Evolutionary conservation across 2,329 filamentous ascomycete genomes (phyloP), one percentile per base, ranked within the genome.

Genomic region (Emergomyces pasteurianus): DNA sequence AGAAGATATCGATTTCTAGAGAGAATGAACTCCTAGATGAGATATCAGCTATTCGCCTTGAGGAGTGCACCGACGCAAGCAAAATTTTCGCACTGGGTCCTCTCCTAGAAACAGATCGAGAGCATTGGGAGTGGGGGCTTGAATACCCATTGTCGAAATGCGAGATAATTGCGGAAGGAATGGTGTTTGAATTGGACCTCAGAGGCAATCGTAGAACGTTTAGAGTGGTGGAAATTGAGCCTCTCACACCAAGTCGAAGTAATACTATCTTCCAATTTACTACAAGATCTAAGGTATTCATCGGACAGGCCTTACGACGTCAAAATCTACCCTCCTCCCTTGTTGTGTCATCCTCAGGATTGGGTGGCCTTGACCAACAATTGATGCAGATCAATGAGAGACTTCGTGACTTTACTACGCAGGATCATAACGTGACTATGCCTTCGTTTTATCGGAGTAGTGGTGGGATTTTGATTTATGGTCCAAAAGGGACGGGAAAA

Each of bases 401-500:
- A 58, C 79, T 95, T 28, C 70, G 73, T 28, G 78, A 79, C 62
- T 87, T 87, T 66, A 79, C 78, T 53, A 57, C 65, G 28, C 64
- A 67, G 43, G 61, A 64, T 18, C 69, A 66, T 38, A 67, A 63
- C 8, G 42, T 71, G 43, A 65, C 63, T n/a, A 74, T 75, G 76
- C 77, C 69, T 60, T 68, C 65, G 50, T 80, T 72, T 60, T 76
- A 72, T 65, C 71, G 67, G 67, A 71, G 69, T 67, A 74, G 66
- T 76, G 81, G 82, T 58, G 85, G 84, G 0, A 81, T 94, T 42
- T 80, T 94, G 28, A 78, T 96, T 4, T 86, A 95, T 70, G 92
- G 92, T 16, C 86, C 89, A 21, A 83, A 84, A 63, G 92, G 92
- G 12, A 95, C 89, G 0, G 92, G 92, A 28, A 96, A 96, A 75